Conservation (phyloP, 805 yeast genomes). For the Kodamaea jinghongensis region DNA sequence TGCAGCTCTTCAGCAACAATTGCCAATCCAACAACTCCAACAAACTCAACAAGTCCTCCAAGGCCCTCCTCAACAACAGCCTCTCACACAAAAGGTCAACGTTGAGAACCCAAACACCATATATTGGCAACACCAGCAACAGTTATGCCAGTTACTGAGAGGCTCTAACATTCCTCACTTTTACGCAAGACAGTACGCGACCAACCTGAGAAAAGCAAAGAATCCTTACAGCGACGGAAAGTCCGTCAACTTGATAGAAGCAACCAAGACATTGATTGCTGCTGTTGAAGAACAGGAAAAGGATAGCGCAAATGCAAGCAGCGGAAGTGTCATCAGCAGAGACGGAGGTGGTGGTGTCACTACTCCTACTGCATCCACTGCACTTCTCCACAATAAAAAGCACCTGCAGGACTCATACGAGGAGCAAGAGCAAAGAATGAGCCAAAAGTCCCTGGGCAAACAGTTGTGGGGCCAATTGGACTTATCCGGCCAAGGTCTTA, state of each 20-base stretch:
- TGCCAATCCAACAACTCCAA: constrained; percentile 11
- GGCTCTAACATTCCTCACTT: constrained; percentile 65
- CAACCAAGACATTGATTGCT: constrained; percentile 37
- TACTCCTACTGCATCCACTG: constrained; percentile 21
- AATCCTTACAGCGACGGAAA: constrained; percentile 38
- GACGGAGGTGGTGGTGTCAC: constrained; percentile 10
- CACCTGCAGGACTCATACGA: constrained; percentile 52
- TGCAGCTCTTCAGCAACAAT: constrained; percentile 10
- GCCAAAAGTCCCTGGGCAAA: constrained; percentile 56
- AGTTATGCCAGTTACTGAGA: constrained; percentile 69
- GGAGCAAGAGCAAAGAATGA: constrained; percentile 61
- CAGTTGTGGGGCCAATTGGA: constrained; percentile 96
- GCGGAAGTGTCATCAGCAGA: constrained; percentile 9
- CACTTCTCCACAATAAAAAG: constrained; percentile 43
- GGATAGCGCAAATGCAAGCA: constrained; percentile 33
- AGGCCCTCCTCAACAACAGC: constrained; percentile 15
- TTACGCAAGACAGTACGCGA: constrained; percentile 82
- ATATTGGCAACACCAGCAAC: constrained; percentile 79
- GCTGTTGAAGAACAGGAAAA: constrained; percentile 45
- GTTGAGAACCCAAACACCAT: constrained; percentile 42
- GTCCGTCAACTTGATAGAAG: constrained; percentile 39
- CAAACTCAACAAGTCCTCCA: constrained; percentile 10
- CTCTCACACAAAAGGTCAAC: constrained; percentile 33
- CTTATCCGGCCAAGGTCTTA: constrained; percentile 83
- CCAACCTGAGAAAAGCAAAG: constrained; percentile 51